A percentile compares a stretch with the other conserved stretches of the same genome.
Conservation (phyloP, 164 flowering plant genomes). For the Buxus sempervirens region DNA sequence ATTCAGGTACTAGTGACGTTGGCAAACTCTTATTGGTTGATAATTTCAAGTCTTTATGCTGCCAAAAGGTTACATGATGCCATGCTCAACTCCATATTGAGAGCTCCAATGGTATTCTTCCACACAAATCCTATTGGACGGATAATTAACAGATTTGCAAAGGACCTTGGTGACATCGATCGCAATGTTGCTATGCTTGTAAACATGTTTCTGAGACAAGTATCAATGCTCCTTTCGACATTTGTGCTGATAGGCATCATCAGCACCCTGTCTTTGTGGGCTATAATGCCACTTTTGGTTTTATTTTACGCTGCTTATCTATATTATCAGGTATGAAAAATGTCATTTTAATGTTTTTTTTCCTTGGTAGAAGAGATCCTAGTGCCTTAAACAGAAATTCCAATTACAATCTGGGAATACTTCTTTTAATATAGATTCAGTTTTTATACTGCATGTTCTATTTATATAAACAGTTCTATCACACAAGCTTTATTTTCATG, state of each 20-base stretch:
- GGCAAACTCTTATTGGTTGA: constrained; percentile 90
- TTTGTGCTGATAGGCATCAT: constrained; percentile 89
- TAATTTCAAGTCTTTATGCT: constrained; percentile 87
- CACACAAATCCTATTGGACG: too few species aligned
- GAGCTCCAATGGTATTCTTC: constrained; percentile 99
- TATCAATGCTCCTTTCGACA: too few species aligned
- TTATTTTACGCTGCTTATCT: constrained; percentile 91
- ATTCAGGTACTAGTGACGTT: constrained; percentile 82
- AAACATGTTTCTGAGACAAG: constrained; percentile 80
- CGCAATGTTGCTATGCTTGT: constrained; percentile 74
- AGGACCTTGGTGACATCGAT: constrained; percentile 94
- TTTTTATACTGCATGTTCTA: too few species aligned
- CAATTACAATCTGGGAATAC: too few species aligned
- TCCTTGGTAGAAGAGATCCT: too few species aligned
- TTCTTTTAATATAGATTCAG: too few species aligned
- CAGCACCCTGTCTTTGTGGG: constrained; percentile 96
- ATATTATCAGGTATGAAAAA: constrained; percentile 74
- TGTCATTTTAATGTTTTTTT: background rate
- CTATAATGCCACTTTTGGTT: constrained; percentile 91
- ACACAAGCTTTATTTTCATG: too few species aligned
- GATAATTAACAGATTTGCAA: constrained; percentile 93
- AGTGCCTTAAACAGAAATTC: too few species aligned
- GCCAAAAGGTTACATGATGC: constrained; percentile 89
- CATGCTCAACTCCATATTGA: constrained; percentile 79
- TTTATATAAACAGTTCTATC: too few species aligned